Percentiles rank a stretch among this genome's conserved stretches.
phyloP scores from a whole-genome alignment of 2,329 filamentous ascomycete species.

The Alternaria tenuissima region DNA sequence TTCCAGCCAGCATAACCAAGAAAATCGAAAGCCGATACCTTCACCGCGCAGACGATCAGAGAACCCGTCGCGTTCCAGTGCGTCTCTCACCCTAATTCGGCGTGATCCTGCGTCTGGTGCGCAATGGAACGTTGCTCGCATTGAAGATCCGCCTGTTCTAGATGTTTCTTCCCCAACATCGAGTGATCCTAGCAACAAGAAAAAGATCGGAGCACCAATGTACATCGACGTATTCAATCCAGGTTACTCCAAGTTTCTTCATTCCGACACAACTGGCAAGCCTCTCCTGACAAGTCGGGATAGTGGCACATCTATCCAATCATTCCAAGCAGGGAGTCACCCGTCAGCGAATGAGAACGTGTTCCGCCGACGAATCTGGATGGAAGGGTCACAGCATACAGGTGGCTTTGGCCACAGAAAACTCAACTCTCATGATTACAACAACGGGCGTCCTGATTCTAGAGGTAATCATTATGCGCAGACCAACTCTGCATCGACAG shows the following conservation, averaged over 20 bases:
- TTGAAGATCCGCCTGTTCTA: slow-evolving; percentile 55
- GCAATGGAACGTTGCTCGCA: slow-evolving; percentile 62
- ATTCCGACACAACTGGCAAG: slow-evolving; percentile 32
- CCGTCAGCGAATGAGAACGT: slow-evolving; percentile 27
- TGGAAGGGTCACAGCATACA: slow-evolving; percentile 55
- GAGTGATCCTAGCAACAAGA: slow-evolving; percentile 38
- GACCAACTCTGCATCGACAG: slow-evolving; percentile 21
- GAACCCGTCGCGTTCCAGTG: slow-evolving; percentile 22
- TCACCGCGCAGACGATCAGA: slow-evolving; percentile 35
- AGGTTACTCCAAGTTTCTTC: slow-evolving; percentile 66
- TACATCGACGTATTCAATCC: slow-evolving; percentile 66
- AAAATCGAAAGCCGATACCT: slow-evolving; percentile 30
- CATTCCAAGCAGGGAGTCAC: slow-evolving; percentile 11
- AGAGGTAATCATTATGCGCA: slow-evolving; percentile 30
- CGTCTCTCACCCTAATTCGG: slow-evolving; percentile 59
- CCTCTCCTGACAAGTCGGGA: slow-evolving; percentile 22
- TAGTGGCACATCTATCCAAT: slow-evolving; percentile 25
- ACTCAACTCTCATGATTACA: slow-evolving; percentile 42
- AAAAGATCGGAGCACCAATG: slow-evolving; percentile 54
- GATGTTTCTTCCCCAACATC: slow-evolving; percentile 56
- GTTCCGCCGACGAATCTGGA: slow-evolving; percentile 58
- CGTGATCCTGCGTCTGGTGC: slow-evolving; percentile 58
- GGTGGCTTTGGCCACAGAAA: slow-evolving; percentile 54
- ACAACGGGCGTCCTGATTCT: slow-evolving; percentile 29
- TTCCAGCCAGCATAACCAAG: slow-evolving; percentile 26